Evolutionary conservation across 805 yeast species (phyloP).

Genomic region (Barnettozyma wickerhamii): DNA sequence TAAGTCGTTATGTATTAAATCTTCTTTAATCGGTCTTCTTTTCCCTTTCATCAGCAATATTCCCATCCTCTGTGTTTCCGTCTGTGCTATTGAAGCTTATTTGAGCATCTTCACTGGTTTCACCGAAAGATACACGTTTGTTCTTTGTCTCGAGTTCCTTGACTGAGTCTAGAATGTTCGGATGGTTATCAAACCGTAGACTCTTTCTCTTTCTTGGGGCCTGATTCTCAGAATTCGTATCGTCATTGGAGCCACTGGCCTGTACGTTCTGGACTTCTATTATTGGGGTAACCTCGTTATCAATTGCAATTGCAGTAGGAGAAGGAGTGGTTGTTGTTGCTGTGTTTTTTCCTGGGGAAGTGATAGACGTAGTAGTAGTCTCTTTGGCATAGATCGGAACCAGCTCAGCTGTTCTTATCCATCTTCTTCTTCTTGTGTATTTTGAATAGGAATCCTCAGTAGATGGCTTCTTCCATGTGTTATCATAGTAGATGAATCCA

Average conservation of each 20-base stretch:
- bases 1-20: too few relatives aligned
- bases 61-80: conserved; percentile 1
- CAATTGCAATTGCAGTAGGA: conserved; percentile 6
- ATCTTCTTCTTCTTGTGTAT: conserved; percentile 90
- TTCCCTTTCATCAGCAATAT: neutral
- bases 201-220: conserved; percentile 34
- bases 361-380: conserved; percentile 10
- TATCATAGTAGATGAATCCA: conserved; percentile 86
- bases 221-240: conserved; percentile 4
- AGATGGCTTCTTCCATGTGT: conserved; percentile 89
- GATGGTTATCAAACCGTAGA: conserved; percentile 41
- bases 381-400: conserved; percentile 33
- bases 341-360: neutral
- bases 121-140: conserved; percentile 9
- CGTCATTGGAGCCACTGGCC: conserved; percentile 17
- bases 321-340: neutral
- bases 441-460: conserved; percentile 85
- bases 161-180: conserved; percentile 23
- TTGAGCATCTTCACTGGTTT: conserved; percentile 4
- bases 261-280: conserved; percentile 21
- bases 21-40: too few relatives aligned
- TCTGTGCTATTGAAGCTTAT: neutral
- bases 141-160: conserved; percentile 16
- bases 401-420: conserved; percentile 93
- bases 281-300: conserved; percentile 14